Evolutionary conservation across 164 flowering plant genomes (phyloP).

Genomic region (Aristolochia contorta): DNA sequence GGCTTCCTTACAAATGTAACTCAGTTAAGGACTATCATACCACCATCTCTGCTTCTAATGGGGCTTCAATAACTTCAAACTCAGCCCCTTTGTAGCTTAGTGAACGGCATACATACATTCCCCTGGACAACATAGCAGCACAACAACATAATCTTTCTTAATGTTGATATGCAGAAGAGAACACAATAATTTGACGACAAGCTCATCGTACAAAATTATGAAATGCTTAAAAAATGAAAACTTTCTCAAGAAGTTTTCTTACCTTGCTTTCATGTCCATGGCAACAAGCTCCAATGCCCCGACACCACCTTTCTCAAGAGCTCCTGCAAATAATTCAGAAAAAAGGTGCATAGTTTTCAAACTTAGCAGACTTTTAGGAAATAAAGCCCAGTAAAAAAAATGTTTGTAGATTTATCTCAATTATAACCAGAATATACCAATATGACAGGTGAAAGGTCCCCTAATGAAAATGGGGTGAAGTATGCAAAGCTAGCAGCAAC

Average conservation of each 20-base stretch:
- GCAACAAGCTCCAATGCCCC: constrained; percentile 99
- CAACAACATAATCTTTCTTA: background rate
- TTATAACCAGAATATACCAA: too few relatives aligned
- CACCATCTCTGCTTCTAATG: constrained; percentile 75
- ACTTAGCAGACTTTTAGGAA: background rate
- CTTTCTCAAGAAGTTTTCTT: background rate
- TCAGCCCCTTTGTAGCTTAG: constrained; percentile 93
- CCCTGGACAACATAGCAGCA: constrained; percentile 34
- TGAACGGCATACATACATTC: constrained; percentile 97
- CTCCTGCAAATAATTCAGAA: constrained; percentile 33
- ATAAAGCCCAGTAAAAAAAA: too few relatives aligned
- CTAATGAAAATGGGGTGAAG: too few relatives aligned
- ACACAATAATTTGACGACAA: too few relatives aligned
- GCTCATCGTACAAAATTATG: too few relatives aligned
- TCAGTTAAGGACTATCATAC: constrained; percentile 27
- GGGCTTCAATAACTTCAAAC: constrained; percentile 90
- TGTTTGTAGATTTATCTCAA: too few relatives aligned
- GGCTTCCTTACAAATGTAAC: background rate
- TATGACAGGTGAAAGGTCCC: too few relatives aligned
- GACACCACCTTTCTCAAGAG: constrained; percentile 96
- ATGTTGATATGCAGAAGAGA: too few relatives aligned
- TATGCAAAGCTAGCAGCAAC: too few relatives aligned
- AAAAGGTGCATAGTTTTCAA: background rate
- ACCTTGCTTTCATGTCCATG: constrained; percentile 99
- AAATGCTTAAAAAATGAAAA: too few relatives aligned